Base-by-base conservation (phyloP, 768 basidiomycete species). In the Tricholoma furcatifolium region DNA sequence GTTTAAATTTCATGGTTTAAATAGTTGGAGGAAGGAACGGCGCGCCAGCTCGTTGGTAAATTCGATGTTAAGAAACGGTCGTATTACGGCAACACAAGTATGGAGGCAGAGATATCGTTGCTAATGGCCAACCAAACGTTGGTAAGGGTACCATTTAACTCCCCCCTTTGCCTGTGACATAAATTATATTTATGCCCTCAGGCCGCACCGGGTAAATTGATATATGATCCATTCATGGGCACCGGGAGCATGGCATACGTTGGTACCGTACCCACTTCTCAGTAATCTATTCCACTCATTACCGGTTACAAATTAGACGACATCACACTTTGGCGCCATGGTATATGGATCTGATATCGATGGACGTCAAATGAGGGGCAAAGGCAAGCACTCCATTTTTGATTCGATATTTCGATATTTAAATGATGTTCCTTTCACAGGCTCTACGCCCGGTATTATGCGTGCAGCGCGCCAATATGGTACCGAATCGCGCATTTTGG, bases 101-200 rank as follows among this genome's bases (percentile, higher is more conserved):
- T 99, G 97, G 95, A 97, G 60, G 84, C 96, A 0, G 94, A 98
- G 67, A 87, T 98, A 43, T 95, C 93, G 1, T 73, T 99, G 41
- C 70, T 98, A 23, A 98, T 98, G 95, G 93, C 95, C 8, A 96
- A 96, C 61, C 97, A 99, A 68, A 85, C 94, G 0, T 72, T 96
- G 69, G 93, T 90, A 57, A 44, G 75, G 50, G 23, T n/a, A 6
- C 12, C 39, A 14, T 8, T 10, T 12, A 21, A 24, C 41, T 44
- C 34, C 35, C 12, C 38, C 32, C 50, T 17, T 24, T 40, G 43
- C 20, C 9, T 39, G 43, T 38, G 55, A 12, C 18, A 50, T 21
- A 51, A 20, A 11, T 21, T 35, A 3, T 7, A 24, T 11, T 17
- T 40, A 20, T 50, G 8, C 44, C n/a, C 34, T 14, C 49, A 95